Percentiles rank a stretch among this genome's conserved stretches.
Evolutionary conservation across 345 rosid genomes (phyloP).

Genomic region (Populus alba): DNA sequence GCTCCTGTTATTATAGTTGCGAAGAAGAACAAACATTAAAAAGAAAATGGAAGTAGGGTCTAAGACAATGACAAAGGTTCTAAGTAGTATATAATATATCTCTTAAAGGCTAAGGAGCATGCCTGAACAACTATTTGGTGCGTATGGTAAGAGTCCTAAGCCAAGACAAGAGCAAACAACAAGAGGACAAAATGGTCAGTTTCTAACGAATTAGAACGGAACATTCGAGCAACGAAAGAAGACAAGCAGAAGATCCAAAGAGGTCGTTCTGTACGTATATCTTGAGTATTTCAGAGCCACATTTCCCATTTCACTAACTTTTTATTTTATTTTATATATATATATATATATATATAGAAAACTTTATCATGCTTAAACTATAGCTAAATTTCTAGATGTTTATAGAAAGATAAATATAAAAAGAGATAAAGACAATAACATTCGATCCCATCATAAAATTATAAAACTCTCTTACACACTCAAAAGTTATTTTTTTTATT

Average conservation of each 20-base stretch:
- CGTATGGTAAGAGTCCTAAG: slow-evolving; percentile 6
- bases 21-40: not conserved
- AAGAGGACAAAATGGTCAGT: slow-evolving; percentile 1
- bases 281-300: too few species aligned
- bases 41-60: not conserved
- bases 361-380: too few species aligned
- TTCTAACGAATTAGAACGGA: not conserved
- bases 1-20: not conserved
- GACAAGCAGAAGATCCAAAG: slow-evolving; percentile 31
- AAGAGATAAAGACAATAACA: too few species aligned
- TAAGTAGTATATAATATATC: not conserved
- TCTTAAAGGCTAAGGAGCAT: not conserved
- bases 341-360: too few species aligned
- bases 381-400: too few species aligned
- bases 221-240: slow-evolving; percentile 15
- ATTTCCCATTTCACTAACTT: too few species aligned
- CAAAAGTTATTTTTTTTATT: too few species aligned
- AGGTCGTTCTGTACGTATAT: too few species aligned
- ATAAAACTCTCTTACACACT: too few species aligned
- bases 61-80: not conserved
- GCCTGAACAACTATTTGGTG: not conserved
- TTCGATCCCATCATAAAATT: too few species aligned
- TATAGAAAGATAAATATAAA: too few species aligned
- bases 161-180: slow-evolving; percentile 3
- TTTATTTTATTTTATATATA: too few species aligned